Conservation (phyloP, 257 asterid genomes). For the Forsythia viridissima region DNA sequence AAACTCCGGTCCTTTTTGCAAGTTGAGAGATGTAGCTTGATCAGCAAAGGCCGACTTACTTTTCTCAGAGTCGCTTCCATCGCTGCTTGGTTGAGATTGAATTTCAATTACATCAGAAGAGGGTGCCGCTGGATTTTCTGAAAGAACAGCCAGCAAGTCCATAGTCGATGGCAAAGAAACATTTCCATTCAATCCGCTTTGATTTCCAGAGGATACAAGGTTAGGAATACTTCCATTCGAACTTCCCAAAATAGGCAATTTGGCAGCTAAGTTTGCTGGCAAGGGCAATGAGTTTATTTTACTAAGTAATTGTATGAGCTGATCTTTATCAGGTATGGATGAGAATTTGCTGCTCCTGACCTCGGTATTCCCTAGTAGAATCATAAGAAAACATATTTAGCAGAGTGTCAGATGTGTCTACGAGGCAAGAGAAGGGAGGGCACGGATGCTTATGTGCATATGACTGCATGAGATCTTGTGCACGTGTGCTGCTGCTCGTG, state of each 20-base stretch:
- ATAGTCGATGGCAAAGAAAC: slow-evolving; percentile 58
- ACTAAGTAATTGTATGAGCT: slow-evolving; percentile 60
- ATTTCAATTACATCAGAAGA: slow-evolving; percentile 38
- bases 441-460: not conserved
- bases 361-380: slow-evolving; percentile 54
- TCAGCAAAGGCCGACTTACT: slow-evolving; percentile 57
- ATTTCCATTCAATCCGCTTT: slow-evolving; percentile 31
- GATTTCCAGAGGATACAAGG: slow-evolving; percentile 39
- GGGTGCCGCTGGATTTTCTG: slow-evolving; percentile 42
- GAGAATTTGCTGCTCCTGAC: slow-evolving; percentile 40
- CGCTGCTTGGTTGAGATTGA: slow-evolving; percentile 59
- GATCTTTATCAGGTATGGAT: slow-evolving; percentile 54
- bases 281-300: slow-evolving; percentile 70
- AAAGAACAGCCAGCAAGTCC: slow-evolving; percentile 74
- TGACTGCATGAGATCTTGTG: not conserved
- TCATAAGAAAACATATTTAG: slow-evolving; percentile 16
- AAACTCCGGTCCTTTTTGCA: slow-evolving; percentile 40
- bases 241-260: slow-evolving; percentile 35
- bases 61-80: slow-evolving; percentile 68
- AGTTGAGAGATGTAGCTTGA: slow-evolving; percentile 37
- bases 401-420: not conserved
- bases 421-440: not conserved
- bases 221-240: slow-evolving; percentile 32
- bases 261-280: slow-evolving; percentile 49
- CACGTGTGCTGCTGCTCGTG: not conserved